Percentiles rank a stretch among this genome's conserved stretches.
phyloP scores from a whole-genome alignment of 2,329 filamentous ascomycete species.

The Xylariales sp. region DNA sequence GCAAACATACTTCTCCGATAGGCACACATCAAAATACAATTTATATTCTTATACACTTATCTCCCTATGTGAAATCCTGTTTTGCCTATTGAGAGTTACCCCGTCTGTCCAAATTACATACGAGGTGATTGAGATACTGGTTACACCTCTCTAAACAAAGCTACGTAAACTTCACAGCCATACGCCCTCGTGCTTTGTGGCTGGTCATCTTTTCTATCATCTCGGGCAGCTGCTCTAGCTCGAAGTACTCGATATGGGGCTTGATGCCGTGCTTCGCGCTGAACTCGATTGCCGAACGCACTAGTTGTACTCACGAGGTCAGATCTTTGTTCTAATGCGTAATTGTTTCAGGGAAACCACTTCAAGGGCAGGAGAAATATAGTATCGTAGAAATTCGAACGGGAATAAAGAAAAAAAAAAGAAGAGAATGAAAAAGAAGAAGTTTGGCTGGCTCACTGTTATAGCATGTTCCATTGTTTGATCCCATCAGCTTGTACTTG shows the following conservation, averaged over 20 bases:
- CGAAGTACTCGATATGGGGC: background rate
- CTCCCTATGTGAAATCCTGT: too few species aligned
- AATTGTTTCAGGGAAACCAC: background rate
- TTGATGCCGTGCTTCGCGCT: constrained; percentile 3
- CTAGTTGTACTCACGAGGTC: background rate
- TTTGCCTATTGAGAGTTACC: too few species aligned
- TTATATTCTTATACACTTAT: too few species aligned
- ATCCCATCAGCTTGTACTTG: background rate
- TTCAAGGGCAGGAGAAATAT: background rate
- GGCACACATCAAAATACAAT: too few species aligned
- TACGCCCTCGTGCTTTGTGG: constrained; percentile 1
- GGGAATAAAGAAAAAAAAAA: background rate
- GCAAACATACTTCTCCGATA: too few species aligned
- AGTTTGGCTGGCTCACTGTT: background rate
- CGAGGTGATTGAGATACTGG: too few species aligned
- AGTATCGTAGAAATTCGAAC: background rate
- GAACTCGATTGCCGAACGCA: constrained; percentile 2
- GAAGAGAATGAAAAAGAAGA: too few species aligned
- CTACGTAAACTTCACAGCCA: constrained; percentile 1
- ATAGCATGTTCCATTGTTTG: constrained; percentile 3
- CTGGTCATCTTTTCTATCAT: constrained; percentile 1
- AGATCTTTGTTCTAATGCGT: background rate
- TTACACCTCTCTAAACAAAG: too few species aligned
- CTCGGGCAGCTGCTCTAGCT: constrained; percentile 2
- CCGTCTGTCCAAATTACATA: too few species aligned